Conservation (phyloP, 371 early-diverging fungal species). For the Saksenaea oblongispora region DNA sequence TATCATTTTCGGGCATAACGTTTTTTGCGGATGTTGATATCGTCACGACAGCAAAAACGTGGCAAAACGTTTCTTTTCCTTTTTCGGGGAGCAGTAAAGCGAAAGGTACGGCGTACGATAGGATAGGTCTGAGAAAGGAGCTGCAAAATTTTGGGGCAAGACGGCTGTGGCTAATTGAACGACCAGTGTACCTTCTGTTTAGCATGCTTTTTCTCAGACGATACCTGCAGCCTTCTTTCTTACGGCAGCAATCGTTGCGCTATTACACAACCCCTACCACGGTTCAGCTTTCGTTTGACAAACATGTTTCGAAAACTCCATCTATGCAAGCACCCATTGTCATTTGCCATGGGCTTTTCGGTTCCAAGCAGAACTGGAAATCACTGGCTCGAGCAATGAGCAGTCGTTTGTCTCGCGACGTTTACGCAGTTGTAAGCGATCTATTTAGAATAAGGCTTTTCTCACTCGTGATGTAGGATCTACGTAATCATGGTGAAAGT, state of each 20-base stretch:
- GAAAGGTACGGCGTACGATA: too few relatives aligned
- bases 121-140: too few relatives aligned
- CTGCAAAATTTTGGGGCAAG: too few relatives aligned
- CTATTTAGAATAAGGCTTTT: background rate
- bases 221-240: background rate
- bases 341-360: constrained; percentile 88
- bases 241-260: background rate
- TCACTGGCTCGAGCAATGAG: constrained; percentile 79
- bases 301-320: constrained; percentile 17
- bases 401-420: constrained; percentile 55
- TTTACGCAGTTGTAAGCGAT: constrained; percentile 62
- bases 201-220: background rate
- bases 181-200: too few relatives aligned
- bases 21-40: too few relatives aligned
- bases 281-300: constrained; percentile 25
- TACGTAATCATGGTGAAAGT: constrained; percentile 94
- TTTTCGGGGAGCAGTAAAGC: too few relatives aligned
- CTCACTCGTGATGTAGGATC: constrained; percentile 75
- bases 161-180: too few relatives aligned
- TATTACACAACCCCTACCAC: background rate
- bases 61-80: too few relatives aligned
- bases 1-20: too few relatives aligned
- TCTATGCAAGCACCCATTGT: constrained; percentile 14
- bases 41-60: too few relatives aligned
- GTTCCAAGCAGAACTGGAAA: constrained; percentile 93